Percentiles rank a stretch among this genome's conserved stretches.
phyloP scores from a whole-genome alignment of 139 green algal genomes.

The Picochlorum sp. region DNA sequence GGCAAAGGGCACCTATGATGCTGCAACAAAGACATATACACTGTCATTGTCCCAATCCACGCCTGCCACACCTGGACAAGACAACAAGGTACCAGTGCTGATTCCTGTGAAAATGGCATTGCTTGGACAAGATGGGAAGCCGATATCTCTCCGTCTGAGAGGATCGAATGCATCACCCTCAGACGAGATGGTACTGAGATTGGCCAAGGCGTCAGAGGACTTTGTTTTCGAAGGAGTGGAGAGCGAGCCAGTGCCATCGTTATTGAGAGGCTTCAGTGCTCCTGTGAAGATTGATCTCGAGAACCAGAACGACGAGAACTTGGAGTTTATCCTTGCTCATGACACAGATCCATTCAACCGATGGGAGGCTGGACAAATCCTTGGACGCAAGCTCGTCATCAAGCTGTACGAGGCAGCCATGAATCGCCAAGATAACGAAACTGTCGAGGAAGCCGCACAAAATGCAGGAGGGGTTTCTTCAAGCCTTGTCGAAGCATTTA shows the following conservation, averaged over 20 bases:
- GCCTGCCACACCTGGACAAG: conserved; percentile 64
- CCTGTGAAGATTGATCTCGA: conserved; percentile 78
- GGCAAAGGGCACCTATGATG: conserved; percentile 63
- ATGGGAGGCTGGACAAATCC: conserved; percentile 81
- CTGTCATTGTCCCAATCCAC: conserved; percentile 63
- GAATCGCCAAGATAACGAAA: conserved; percentile 13
- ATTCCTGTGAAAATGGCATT: conserved; percentile 79
- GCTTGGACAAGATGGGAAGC: conserved; percentile 62
- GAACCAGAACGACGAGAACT: conserved; percentile 74
- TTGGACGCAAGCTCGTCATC: conserved; percentile 67
- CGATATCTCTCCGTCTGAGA: conserved; percentile 66
- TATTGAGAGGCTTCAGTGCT: conserved; percentile 90
- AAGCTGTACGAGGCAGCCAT: conserved; percentile 52
- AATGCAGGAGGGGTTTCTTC: conserved; percentile 51
- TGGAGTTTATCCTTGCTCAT: conserved; percentile 83
- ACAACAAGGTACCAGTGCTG: conserved; percentile 64
- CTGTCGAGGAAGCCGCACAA: conserved; percentile 9
- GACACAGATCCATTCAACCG: conserved; percentile 90
- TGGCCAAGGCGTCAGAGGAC: conserved; percentile 38
- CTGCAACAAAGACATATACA: conserved; percentile 63
- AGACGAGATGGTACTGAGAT: conserved; percentile 56
- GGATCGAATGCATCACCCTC: conserved; percentile 13
- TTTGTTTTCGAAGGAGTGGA: conserved; percentile 55
- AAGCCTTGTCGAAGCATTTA: conserved; percentile 51
- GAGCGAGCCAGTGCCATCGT: conserved; percentile 62